These are phyloP conservation scores for Vitis rupestris DNA, from an alignment of 164 flowering plant species.

Conservation along the genomic window DNA sequence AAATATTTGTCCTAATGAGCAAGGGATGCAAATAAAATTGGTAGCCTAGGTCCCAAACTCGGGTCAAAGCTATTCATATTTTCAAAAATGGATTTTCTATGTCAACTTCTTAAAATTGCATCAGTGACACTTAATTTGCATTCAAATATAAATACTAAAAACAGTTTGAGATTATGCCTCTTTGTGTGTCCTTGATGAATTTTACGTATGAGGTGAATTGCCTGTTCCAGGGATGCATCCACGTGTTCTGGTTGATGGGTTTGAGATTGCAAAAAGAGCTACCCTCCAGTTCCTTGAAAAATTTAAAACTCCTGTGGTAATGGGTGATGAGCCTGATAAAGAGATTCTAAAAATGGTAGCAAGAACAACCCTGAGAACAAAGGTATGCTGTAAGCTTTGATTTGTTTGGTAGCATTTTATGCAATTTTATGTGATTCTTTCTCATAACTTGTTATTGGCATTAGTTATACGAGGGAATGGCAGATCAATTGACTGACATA, in stretches of 20 bases:
- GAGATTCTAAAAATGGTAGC: conserved; percentile 97
- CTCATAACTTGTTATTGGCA: not conserved
- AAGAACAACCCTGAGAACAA: conserved; percentile 92
- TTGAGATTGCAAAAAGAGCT: conserved; percentile 96
- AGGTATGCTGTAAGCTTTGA: conserved; percentile 41
- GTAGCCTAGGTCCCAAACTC: too few species aligned
- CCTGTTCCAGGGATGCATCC: conserved; percentile 89
- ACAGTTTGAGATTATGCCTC: conserved; percentile 2
- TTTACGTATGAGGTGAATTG: not conserved
- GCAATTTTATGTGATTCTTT: not conserved
- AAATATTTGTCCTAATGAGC: too few species aligned
- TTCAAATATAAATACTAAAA: too few species aligned
- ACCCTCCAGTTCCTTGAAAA: conserved; percentile 91
- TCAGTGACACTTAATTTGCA: too few species aligned
- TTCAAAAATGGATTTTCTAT: too few species aligned
- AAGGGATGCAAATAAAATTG: too few species aligned
- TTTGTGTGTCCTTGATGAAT: not conserved
- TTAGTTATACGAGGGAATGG: conserved; percentile 85
- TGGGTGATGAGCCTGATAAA: conserved; percentile 90
- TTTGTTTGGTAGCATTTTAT: not conserved
- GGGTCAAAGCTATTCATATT: too few species aligned
- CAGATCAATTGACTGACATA: conserved; percentile 97
- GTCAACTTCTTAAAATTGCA: too few species aligned
- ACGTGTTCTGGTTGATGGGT: conserved; percentile 96
- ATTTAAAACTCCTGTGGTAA: conserved; percentile 89